A percentile compares a stretch with the other conserved stretches of the same genome.
These are phyloP conservation scores for Cladorrhinum sp. DNA, from an alignment of 2,329 filamentous ascomycete species.

Conservation along the genomic window DNA sequence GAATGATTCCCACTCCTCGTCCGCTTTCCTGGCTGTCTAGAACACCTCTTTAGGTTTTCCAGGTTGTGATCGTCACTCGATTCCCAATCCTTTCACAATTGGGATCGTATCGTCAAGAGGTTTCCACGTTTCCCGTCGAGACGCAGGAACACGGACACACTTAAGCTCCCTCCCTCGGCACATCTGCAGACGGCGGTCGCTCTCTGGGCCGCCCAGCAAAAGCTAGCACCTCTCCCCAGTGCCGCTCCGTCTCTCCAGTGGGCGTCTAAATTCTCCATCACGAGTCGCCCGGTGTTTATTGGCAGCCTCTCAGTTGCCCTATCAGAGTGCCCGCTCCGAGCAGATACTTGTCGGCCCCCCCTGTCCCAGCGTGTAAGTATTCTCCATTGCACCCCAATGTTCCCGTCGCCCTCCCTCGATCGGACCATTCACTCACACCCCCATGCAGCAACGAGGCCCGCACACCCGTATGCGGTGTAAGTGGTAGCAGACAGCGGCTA, in stretches of 20 bases:
- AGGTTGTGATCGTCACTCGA: constrained; percentile 3
- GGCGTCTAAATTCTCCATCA: constrained; percentile 45
- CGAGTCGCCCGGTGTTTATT: constrained; percentile 41
- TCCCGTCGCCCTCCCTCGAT: constrained; percentile 31
- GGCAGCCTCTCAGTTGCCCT: constrained; percentile 37
- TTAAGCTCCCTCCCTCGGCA: constrained; percentile 5
- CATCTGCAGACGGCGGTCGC: constrained; percentile 23
- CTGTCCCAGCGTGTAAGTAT: constrained; percentile 38
- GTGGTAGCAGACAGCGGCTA: constrained; percentile 37
- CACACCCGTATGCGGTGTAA: constrained; percentile 34
- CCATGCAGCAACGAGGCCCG: constrained; percentile 35
- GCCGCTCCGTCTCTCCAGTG: constrained; percentile 36
- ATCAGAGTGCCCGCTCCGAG: constrained; percentile 39
- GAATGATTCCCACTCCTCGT: constrained; percentile 5
- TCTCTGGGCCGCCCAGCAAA: constrained; percentile 23
- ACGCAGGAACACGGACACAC: constrained; percentile 8
- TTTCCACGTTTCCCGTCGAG: constrained; percentile 3
- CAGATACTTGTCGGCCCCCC: constrained; percentile 30
- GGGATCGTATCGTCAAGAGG: neutral
- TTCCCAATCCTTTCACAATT: neutral
- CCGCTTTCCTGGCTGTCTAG: constrained; percentile 7
- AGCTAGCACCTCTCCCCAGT: constrained; percentile 26
- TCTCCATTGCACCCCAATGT: constrained; percentile 35
- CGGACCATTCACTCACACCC: constrained; percentile 38
- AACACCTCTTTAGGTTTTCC: neutral